Evolutionary conservation across 495 filamentous ascomycete species (phyloP), one percentile per base, ranked within the genome.

Genomic region (Trichoderma virens): DNA sequence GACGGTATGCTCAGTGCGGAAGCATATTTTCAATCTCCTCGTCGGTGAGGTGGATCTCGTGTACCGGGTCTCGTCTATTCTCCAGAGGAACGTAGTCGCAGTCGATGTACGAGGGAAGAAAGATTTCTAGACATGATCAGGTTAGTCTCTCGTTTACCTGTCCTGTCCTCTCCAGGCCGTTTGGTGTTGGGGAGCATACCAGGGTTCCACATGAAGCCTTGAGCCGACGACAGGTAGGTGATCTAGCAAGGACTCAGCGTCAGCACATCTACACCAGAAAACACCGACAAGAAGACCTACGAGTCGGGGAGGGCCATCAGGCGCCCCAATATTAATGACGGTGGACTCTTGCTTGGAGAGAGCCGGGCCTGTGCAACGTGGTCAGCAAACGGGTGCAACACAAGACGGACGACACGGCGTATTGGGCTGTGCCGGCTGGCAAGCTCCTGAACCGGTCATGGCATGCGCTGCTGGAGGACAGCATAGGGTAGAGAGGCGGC

Each of bases 131-230:
- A 18, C 39, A 30, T 5, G 51, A 0, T 20, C 18, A 32, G 5
- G 43, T 64, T 23, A 56, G 45, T 18, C 62, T 11, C 30, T 16
- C 13, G 61, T 16, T 30, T 56, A 27, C 25, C 6, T 14, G 23
- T 18, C 3, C 25, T 30, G 16, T 56, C 51, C 13, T 1, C 7
- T 47, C 41, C 27, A 23, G 27, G 25, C 51, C 20, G 43, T 30
- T 47, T n/a, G 38, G 9, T 45, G 18, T 0, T 18, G 54, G 23
- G 7, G 62, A 28, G 25, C 47, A n/a, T 74, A 82, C 81, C 81
- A 73, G 86, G 86, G 72, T 89, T 90, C 87, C 87, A 90, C 23
- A 85, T 81, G 69, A 87, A 90, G 56, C 87, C 87, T 72, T 90
- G 87, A 65, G 81, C 86, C 5, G 84, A 83, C 63, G 85, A 81